phyloP scores from a whole-genome alignment of 1,284 basidiomycete genomes.

The Cutaneotrichosporon sp. region DNA sequence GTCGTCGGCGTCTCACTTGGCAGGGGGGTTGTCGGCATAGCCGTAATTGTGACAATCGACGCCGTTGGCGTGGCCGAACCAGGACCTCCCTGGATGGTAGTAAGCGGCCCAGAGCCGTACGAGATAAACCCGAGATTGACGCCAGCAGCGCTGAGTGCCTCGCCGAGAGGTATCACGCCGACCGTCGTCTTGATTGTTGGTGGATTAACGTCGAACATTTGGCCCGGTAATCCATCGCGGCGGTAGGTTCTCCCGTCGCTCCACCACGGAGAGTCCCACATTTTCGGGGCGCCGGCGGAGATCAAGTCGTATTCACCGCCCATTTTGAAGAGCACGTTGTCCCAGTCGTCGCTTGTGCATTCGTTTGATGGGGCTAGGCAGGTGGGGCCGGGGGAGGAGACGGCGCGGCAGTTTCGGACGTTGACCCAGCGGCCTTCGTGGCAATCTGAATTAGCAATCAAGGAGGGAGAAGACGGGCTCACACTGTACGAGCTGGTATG shows the following conservation, averaged over 20 bases:
- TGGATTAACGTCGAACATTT: neutral
- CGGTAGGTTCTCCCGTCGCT: neutral
- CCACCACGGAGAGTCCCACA: neutral
- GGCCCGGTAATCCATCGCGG: neutral
- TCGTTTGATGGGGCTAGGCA: neutral
- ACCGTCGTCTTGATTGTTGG: neutral
- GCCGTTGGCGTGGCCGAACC: no score
- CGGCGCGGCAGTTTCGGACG: neutral
- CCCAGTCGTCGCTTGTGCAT: neutral
- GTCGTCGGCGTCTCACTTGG: no score
- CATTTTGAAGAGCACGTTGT: neutral
- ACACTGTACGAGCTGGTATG: neutral
- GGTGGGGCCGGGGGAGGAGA: neutral
- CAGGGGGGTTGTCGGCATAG: no score
- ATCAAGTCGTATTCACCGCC: neutral
- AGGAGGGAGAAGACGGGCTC: neutral
- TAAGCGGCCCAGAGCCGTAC: neutral
- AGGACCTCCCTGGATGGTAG: neutral
- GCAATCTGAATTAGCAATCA: neutral
- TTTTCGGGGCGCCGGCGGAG: neutral
- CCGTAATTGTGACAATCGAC: no score
- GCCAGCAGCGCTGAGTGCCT: neutral
- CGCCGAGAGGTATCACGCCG: neutral
- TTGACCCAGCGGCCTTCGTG: neutral
- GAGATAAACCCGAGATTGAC: neutral